phyloP scores from a whole-genome alignment of 768 basidiomycete genomes.

The Goffeauzyma gilvescens region DNA sequence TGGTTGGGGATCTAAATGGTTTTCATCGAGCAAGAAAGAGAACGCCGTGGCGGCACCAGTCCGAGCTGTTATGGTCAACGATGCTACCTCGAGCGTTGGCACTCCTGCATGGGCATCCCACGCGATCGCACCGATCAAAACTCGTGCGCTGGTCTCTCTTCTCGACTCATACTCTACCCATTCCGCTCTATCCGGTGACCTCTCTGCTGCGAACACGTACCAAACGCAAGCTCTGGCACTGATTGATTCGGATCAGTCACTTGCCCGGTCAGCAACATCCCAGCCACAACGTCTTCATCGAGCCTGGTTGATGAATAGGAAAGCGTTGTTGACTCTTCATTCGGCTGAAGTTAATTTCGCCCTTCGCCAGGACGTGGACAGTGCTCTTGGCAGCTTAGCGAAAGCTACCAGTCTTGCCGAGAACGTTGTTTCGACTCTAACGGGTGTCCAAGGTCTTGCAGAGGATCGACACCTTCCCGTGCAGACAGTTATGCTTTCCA shows the following conservation, averaged over 20 bases:
- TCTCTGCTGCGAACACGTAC: conserved; percentile 12
- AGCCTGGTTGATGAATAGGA: conserved; percentile 20
- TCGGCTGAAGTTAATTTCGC: conserved; percentile 21
- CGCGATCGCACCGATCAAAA: no score
- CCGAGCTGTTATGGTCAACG: no score
- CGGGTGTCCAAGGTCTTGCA: no score
- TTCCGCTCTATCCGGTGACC: conserved; percentile 13
- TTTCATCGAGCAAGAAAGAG: not conserved
- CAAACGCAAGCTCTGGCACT: conserved; percentile 17
- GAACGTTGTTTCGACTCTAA: no score
- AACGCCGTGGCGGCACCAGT: no score
- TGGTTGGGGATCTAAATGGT: conserved; percentile 13
- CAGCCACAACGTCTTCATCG: no score
- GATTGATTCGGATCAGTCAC: no score
- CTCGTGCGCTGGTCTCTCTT: conserved; percentile 21
- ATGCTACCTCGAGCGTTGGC: not conserved
- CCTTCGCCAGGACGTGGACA: conserved; percentile 3
- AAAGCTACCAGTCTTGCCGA: conserved; percentile 4
- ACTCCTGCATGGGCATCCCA: not conserved
- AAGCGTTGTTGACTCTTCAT: conserved; percentile 20
- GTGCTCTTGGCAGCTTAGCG: not conserved
- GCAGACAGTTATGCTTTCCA: no score
- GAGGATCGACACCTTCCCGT: no score
- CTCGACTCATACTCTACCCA: conserved; percentile 20
- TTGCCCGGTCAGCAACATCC: no score